Evolutionary conservation across 495 filamentous ascomycete genomes (phyloP).

Genomic region (Aspergillus ellipticus): DNA sequence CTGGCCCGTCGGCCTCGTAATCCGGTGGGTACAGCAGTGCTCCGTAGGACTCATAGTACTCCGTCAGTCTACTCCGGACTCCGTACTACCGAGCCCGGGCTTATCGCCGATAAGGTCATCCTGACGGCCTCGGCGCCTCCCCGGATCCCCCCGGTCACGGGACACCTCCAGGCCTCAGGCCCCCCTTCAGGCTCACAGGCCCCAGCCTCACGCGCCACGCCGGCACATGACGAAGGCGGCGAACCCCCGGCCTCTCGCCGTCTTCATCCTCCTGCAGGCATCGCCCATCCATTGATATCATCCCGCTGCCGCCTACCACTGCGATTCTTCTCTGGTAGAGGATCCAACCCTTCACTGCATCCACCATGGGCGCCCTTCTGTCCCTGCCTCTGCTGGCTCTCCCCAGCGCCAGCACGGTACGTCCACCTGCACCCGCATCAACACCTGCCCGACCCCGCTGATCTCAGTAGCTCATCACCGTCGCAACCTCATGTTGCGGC

Average conservation of each 20-base stretch:
- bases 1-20: neutral
- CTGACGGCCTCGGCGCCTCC: neutral
- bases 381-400: conserved; percentile 85
- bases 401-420: conserved; percentile 81
- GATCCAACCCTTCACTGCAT: neutral
- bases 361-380: conserved; percentile 76
- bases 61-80: too few species aligned
- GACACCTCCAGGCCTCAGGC: too few species aligned
- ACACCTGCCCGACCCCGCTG: conserved; percentile 10
- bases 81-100: neutral
- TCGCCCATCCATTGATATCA: neutral
- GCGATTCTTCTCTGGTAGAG: neutral
- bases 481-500: conserved; percentile 84
- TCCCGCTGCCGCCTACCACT: neutral
- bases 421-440: conserved; percentile 25
- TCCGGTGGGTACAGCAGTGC: too few species aligned
- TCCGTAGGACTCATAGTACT: too few species aligned
- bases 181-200: too few species aligned
- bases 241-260: neutral
- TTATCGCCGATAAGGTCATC: conserved; percentile 1
- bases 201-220: too few species aligned
- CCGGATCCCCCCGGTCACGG: too few species aligned
- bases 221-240: conserved; percentile 21
- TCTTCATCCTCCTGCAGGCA: conserved; percentile 1
- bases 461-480: conserved; percentile 62